Evolutionary conservation across 148 eudicot species (phyloP).

Genomic region (Mesembryanthemum crystallinum): DNA sequence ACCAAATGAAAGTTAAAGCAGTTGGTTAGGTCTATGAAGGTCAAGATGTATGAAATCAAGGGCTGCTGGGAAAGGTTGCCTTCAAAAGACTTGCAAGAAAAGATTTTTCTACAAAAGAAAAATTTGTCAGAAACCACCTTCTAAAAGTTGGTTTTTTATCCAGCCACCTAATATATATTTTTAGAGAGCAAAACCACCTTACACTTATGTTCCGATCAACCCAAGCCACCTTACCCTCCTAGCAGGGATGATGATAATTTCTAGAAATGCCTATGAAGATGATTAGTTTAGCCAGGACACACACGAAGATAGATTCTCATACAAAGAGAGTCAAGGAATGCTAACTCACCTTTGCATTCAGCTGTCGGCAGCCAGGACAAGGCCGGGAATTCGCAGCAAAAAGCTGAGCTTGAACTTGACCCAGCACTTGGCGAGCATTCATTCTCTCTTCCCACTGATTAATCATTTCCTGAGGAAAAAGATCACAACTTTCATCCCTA

Average conservation of each 20-base stretch:
- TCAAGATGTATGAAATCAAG: too few species aligned
- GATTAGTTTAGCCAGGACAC: not conserved
- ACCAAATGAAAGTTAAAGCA: not conserved
- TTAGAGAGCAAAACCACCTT: too few species aligned
- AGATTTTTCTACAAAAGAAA: too few species aligned
- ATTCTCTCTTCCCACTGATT: constrained; percentile 58
- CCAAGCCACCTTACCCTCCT: too few species aligned
- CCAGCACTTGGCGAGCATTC: constrained; percentile 50
- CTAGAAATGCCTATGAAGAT: not conserved
- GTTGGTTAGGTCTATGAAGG: not conserved
- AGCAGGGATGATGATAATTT: not conserved
- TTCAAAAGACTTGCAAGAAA: not conserved
- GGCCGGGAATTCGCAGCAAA: constrained; percentile 40
- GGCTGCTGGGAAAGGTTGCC: not conserved
- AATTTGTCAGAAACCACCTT: too few species aligned
- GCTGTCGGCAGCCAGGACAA: constrained; percentile 75
- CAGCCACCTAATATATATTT: too few species aligned
- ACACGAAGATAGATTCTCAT: not conserved
- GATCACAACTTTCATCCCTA: constrained; percentile 67
- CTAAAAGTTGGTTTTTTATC: too few species aligned
- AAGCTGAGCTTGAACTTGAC: constrained; percentile 51
- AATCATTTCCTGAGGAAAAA: constrained; percentile 61
- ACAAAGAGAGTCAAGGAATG: not conserved
- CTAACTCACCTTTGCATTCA: constrained; percentile 62
- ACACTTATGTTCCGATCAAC: too few species aligned